Conservation (phyloP, 345 rosid species). For the Camelina neglecta region DNA sequence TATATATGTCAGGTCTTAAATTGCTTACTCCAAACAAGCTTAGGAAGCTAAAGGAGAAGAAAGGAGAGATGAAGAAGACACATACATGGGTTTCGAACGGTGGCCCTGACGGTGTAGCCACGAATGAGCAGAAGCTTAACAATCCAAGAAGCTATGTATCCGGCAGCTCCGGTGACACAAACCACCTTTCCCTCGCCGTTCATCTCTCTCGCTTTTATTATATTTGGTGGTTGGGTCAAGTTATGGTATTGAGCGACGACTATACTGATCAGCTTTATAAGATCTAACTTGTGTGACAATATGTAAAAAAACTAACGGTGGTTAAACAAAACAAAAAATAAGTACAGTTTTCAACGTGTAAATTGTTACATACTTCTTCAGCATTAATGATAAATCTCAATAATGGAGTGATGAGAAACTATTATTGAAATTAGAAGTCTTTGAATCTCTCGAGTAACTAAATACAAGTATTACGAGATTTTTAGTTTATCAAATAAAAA, state of each 20-base stretch:
- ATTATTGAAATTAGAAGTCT: no score
- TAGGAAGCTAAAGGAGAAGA: background rate
- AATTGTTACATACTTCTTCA: no score
- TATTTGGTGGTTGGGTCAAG: background rate
- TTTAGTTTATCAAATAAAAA: no score
- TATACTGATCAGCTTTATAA: background rate
- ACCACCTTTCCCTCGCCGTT: background rate
- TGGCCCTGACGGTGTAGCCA: slow-evolving; percentile 4
- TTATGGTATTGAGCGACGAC: background rate
- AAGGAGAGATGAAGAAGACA: background rate
- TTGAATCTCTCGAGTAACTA: no score
- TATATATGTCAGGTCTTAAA: background rate
- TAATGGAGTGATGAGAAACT: no score
- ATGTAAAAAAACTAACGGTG: no score
- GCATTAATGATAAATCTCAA: no score
- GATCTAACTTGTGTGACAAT: background rate
- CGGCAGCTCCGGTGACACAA: background rate
- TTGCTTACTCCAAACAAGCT: no score
- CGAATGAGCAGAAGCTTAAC: slow-evolving; percentile 1
- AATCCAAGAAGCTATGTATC: slow-evolving; percentile 5
- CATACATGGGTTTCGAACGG: slow-evolving; percentile 7
- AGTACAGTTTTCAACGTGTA: no score
- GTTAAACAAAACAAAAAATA: no score
- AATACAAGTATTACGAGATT: no score
- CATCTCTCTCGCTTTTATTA: background rate